Evolutionary conservation across 176 grass and related monocot species (phyloP).

Genomic region (Ensete glaucum): DNA sequence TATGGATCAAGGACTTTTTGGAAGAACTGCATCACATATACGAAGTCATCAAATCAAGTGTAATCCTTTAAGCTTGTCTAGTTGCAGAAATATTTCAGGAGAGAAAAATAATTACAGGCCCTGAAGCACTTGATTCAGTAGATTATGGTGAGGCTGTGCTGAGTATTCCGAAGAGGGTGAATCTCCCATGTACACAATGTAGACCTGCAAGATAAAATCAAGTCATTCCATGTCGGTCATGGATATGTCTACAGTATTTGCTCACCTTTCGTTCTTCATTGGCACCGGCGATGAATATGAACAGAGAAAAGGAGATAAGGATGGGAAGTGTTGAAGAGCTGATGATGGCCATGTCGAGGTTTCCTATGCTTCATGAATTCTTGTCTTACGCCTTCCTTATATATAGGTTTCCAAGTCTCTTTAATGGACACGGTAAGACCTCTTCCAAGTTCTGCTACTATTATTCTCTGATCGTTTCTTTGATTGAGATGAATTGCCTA

Average conservation of each 20-base stretch:
- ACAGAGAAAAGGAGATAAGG: no score
- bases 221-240: not conserved
- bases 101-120: conserved; percentile 14
- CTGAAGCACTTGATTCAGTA: conserved; percentile 20
- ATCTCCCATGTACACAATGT: conserved; percentile 35
- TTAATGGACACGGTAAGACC: no score
- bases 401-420: no score
- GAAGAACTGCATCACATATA: conserved; percentile 18
- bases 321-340: no score
- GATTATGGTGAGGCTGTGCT: not conserved
- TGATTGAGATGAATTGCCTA: no score
- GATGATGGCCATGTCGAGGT: no score
- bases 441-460: no score
- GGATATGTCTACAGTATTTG: not conserved
- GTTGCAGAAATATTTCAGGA: not conserved
- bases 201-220: conserved; percentile 3
- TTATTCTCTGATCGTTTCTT: no score
- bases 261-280: not conserved
- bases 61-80: not conserved
- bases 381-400: no score
- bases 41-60: not conserved
- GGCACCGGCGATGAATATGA: no score
- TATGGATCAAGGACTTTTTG: conserved; percentile 21
- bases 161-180: not conserved
- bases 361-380: no score